Conservation (phyloP, 1,284 basidiomycete species). For the Prillingera fragicola region DNA sequence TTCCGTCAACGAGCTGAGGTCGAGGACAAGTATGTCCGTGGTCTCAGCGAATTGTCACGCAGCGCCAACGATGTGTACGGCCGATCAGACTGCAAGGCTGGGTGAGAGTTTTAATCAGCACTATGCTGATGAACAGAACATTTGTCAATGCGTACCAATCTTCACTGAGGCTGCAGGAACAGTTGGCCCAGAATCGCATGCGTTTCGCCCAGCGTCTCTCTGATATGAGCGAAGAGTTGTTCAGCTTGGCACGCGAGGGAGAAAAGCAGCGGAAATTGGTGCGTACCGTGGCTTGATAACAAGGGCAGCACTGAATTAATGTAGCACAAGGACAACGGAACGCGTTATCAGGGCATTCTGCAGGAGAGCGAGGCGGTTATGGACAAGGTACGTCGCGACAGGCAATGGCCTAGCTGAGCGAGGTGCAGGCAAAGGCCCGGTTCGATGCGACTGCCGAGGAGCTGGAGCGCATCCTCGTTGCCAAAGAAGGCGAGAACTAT, state of each 20-base stretch:
- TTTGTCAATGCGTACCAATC: slow-evolving; percentile 85
- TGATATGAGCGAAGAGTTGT: slow-evolving; percentile 94
- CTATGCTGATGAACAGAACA: slow-evolving; percentile 52
- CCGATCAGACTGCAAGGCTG: slow-evolving; percentile 86
- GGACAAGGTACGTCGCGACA: slow-evolving; percentile 59
- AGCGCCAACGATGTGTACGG: slow-evolving; percentile 75
- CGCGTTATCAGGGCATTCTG: slow-evolving; percentile 76
- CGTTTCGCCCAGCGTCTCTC: slow-evolving; percentile 78
- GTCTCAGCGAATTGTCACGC: slow-evolving; percentile 74
- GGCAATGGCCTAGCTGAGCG: not conserved
- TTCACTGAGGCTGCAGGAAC: slow-evolving; percentile 80
- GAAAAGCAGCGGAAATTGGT: slow-evolving; percentile 88
- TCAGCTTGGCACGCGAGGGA: slow-evolving; percentile 77
- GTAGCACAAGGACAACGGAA: slow-evolving; percentile 82
- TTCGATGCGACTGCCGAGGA: slow-evolving; percentile 91
- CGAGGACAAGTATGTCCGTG: slow-evolving; percentile 91
- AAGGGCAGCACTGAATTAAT: not conserved
- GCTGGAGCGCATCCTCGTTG: slow-evolving; percentile 82
- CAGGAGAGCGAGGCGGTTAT: slow-evolving; percentile 82
- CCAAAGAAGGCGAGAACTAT: slow-evolving; percentile 88
- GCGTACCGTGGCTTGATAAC: slow-evolving; percentile 21
- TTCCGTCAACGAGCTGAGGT: slow-evolving; percentile 87
- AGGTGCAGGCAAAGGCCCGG: slow-evolving; percentile 60
- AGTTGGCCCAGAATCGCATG: slow-evolving; percentile 78
- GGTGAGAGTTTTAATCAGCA: slow-evolving; percentile 53